A percentile compares a stretch with the other conserved stretches of the same genome.
These are phyloP conservation scores for Corymbia maculata DNA, from an alignment of 345 rosid species.

Conservation along the genomic window DNA sequence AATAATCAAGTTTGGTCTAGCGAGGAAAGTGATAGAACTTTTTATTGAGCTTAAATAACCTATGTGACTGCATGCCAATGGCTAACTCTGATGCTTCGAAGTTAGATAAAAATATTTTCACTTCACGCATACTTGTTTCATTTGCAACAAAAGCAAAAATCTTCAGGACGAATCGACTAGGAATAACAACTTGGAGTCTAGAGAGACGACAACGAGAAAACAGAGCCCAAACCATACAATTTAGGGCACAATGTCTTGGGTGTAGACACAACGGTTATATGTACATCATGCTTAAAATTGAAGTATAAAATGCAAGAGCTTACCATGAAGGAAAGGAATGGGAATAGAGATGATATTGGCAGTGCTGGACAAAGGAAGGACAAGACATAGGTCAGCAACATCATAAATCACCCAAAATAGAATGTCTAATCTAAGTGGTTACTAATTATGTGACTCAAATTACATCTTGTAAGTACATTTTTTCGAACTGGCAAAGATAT, in stretches of 20 bases:
- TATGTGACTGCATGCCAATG: background rate
- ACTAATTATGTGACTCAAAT: background rate
- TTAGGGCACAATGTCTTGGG: background rate
- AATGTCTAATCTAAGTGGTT: background rate
- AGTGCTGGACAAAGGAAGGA: conserved; percentile 46
- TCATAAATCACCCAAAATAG: background rate
- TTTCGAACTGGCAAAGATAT: background rate
- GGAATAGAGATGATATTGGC: conserved; percentile 89
- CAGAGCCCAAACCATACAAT: no score
- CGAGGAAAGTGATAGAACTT: background rate
- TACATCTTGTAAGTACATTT: background rate
- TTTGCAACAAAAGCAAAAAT: background rate
- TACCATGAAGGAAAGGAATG: conserved; percentile 88
- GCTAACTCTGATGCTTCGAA: background rate
- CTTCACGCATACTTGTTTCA: background rate
- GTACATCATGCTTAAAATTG: background rate
- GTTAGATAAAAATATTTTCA: background rate
- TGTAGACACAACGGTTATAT: background rate
- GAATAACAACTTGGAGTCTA: background rate
- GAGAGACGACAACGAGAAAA: background rate
- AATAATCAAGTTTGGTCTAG: background rate
- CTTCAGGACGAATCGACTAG: background rate
- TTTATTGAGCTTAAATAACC: background rate
- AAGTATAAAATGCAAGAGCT: conserved; percentile 8
- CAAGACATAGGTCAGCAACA: background rate